Evolutionary conservation across 108 stramenopile genomes (phyloP), one percentile per base, ranked within the genome.

Genomic region (Fistulifera solaris): DNA sequence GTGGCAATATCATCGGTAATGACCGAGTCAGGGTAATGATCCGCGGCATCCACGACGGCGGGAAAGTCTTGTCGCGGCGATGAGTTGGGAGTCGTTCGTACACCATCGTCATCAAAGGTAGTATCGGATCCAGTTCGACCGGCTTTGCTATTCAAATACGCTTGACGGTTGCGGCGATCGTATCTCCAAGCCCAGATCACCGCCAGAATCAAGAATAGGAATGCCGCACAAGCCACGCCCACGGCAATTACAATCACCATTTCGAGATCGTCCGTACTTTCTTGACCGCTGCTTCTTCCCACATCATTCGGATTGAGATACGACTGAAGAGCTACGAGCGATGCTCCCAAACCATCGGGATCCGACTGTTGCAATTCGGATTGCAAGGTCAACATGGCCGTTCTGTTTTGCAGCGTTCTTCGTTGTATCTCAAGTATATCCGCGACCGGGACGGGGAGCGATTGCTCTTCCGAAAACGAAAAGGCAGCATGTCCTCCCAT

Each of bases 161-260:
- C 27, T 31, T 71, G 59, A 0, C 62, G 61, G 22, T 67, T 55
- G 44, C 38, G 24, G 21, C 54, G 63, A 47, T 75, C 74, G 15
- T 61, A 51, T 21, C 71, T 56, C 68, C 71, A 81, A n/a, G 80
- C 80, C 71, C 76, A 68, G 44, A 65, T 43, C 19, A 81, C 49
- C 16, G 80, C 74, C 44, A 73, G 65, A 28, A 68, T 49, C 26
- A 81, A 49, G 14, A 81, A 57, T 0, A 61, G 40, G 56, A 75
- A 75, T 0, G 80, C 74, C n/a, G 72, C 27, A 49, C 63, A 72
- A 0, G 80, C 80, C 44, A 81, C 69, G 7, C 71, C 71, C 61
- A 81, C 71, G 49, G 80, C 80, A 41, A 70, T 55, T 24, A 76
- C 67, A 54, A 81, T 81, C 27, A 81, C 66, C 45, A 75, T 66